Percentiles rank a stretch among this genome's conserved stretches.
phyloP scores from a whole-genome alignment of 768 basidiomycete species.

The Asterophora parasitica region DNA sequence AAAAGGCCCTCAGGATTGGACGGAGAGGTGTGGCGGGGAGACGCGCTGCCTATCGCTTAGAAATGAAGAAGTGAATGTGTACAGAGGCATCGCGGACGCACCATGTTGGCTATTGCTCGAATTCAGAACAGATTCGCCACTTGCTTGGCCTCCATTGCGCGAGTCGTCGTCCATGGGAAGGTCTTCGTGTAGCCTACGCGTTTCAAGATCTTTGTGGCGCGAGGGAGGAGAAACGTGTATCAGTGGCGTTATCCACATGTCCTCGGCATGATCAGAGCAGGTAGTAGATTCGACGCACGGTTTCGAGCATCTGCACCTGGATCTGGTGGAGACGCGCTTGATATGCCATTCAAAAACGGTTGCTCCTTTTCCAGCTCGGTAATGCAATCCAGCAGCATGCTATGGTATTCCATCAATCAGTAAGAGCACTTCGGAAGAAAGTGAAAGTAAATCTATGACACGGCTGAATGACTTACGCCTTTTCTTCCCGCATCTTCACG shows the following conservation, averaged over 20 bases:
- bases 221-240: conserved; percentile 37
- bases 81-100: conserved; percentile 25
- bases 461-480: conserved; percentile 43
- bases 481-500: conserved; percentile 54
- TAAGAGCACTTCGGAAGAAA: not conserved
- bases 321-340: conserved; percentile 22
- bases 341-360: conserved; percentile 20
- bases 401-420: conserved; percentile 23
- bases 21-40: conserved; percentile 22
- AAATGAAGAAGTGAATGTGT: not conserved
- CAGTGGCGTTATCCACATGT: conserved; percentile 40
- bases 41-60: conserved; percentile 13
- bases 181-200: conserved; percentile 40
- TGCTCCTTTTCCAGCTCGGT: conserved; percentile 50
- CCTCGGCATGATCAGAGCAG: conserved; percentile 43
- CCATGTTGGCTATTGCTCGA: conserved; percentile 29
- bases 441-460: not conserved
- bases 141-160: conserved; percentile 21
- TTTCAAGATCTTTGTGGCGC: conserved; percentile 40
- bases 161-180: conserved; percentile 43
- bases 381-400: conserved; percentile 55
- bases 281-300: conserved; percentile 40
- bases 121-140: conserved; percentile 9
- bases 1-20: conserved; percentile 17
- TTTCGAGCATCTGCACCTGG: conserved; percentile 40